phyloP scores from a whole-genome alignment of 1,139 yeast species.

The Wickerhamiella infanticola region DNA sequence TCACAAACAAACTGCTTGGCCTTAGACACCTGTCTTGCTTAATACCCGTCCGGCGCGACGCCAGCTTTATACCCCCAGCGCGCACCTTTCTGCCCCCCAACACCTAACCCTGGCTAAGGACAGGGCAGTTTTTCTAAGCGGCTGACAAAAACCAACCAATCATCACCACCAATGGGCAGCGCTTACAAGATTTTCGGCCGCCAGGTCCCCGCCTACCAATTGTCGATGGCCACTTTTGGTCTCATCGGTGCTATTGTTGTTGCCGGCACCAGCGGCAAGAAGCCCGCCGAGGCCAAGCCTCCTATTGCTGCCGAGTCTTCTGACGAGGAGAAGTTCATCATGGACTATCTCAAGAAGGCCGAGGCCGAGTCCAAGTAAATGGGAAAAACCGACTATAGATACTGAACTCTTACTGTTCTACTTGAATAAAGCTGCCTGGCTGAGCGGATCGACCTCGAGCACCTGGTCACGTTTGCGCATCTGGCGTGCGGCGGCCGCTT shows the following conservation, averaged over 20 bases:
- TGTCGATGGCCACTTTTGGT: slow-evolving; percentile 25
- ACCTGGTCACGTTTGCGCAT: slow-evolving; percentile 61
- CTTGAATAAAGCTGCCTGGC: slow-evolving; percentile 27
- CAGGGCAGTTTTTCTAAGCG: no score
- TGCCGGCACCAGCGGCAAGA: slow-evolving; percentile 18
- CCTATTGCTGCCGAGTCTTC: slow-evolving; percentile 62
- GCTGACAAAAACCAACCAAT: slow-evolving; percentile 3
- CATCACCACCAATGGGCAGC: slow-evolving; percentile 30
- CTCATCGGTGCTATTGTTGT: slow-evolving; percentile 19
- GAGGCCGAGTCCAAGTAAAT: slow-evolving; percentile 17
- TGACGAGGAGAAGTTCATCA: slow-evolving; percentile 76
- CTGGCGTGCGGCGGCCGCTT: slow-evolving; percentile 64
- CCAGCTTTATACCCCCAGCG: no score
- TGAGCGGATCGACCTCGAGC: slow-evolving; percentile 66
- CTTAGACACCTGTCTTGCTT: no score
- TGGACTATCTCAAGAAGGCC: slow-evolving; percentile 29
- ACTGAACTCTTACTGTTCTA: not conserved
- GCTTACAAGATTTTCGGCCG: slow-evolving; percentile 65
- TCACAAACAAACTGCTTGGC: no score
- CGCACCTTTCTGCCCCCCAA: no score
- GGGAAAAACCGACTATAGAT: not conserved
- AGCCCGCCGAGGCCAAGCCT: slow-evolving; percentile 35
- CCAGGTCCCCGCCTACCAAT: slow-evolving; percentile 53
- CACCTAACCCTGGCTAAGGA: no score
- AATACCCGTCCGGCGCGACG: no score